Evolutionary conservation across 768 basidiomycete species (phyloP).

Genomic region (Pisolithus sp.): DNA sequence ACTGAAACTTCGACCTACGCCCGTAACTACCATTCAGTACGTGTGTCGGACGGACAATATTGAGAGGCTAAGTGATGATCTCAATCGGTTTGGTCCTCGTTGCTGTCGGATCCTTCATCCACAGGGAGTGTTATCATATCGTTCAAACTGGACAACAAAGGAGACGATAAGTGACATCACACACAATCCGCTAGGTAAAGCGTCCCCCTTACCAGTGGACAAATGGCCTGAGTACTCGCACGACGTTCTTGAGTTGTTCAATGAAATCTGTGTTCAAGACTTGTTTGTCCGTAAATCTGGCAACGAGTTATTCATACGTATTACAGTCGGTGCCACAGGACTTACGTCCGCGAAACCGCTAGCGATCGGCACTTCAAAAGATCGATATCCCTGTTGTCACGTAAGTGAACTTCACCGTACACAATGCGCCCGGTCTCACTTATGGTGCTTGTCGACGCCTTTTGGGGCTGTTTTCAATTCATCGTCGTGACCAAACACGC

Average conservation of each 20-base stretch:
- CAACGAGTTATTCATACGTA: constrained; percentile 14
- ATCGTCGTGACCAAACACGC: constrained; percentile 82
- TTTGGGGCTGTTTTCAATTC: constrained; percentile 90
- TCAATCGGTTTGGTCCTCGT: too few relatives aligned
- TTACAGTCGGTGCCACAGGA: constrained; percentile 7
- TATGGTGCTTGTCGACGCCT: constrained; percentile 77
- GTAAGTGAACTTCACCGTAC: not conserved
- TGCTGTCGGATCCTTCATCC: constrained; percentile 14
- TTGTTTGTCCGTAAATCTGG: constrained; percentile 69
- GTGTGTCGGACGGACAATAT: too few relatives aligned
- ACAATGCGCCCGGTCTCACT: constrained; percentile 33
- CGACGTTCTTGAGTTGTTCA: constrained; percentile 50
- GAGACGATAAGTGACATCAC: not conserved
- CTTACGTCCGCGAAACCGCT: constrained; percentile 56
- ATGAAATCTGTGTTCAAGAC: constrained; percentile 63
- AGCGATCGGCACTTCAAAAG: constrained; percentile 79
- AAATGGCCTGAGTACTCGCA: constrained; percentile 59
- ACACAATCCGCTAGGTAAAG: too few relatives aligned
- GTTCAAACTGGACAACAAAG: constrained; percentile 45
- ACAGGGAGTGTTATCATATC: constrained; percentile 59
- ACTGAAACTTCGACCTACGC: not conserved
- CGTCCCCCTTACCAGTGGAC: constrained; percentile 59
- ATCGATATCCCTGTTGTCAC: constrained; percentile 70
- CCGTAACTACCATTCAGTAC: not conserved
- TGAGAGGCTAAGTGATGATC: too few relatives aligned